These are phyloP conservation scores for Cunninghamia lanceolata DNA, from an alignment of 75 land plant genomes.

Conservation along the genomic window DNA sequence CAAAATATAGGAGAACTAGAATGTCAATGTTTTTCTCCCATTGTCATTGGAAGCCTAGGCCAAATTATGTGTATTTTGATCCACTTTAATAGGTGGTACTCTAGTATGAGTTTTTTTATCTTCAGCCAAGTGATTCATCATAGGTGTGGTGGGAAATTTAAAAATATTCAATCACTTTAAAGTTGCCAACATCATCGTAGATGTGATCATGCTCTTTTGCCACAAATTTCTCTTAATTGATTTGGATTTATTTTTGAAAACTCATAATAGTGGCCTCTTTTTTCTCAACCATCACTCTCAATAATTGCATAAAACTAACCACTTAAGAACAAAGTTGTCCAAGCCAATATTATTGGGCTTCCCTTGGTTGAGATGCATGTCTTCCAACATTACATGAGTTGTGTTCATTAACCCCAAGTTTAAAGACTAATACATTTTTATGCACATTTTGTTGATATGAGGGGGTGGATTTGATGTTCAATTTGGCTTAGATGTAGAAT, in stretches of 20 bases:
- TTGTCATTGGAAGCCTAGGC: too few relatives aligned
- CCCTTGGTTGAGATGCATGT: conserved; percentile 1
- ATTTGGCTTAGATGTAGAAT: not conserved
- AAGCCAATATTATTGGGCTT: not conserved
- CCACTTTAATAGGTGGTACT: too few relatives aligned
- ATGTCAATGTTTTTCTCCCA: too few relatives aligned
- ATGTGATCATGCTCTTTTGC: too few relatives aligned
- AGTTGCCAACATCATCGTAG: not conserved
- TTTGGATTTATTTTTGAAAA: not conserved
- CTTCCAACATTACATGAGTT: not conserved
- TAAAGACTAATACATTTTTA: not conserved
- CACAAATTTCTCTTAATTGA: not conserved
- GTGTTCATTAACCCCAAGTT: conserved; percentile 2
- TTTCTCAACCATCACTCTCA: not conserved
- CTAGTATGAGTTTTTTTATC: too few relatives aligned
- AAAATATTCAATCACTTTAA: too few relatives aligned
- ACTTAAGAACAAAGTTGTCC: not conserved
- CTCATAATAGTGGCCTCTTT: not conserved
- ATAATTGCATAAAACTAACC: not conserved
- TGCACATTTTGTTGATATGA: not conserved
- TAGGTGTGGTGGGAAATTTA: not conserved
- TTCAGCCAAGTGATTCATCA: too few relatives aligned
- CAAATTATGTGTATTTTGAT: too few relatives aligned
- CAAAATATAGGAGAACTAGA: too few relatives aligned
- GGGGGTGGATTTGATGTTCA: not conserved